These are phyloP conservation scores for Scheffersomyces titani DNA, from an alignment of 1,139 yeast species.

Conservation along the genomic window DNA sequence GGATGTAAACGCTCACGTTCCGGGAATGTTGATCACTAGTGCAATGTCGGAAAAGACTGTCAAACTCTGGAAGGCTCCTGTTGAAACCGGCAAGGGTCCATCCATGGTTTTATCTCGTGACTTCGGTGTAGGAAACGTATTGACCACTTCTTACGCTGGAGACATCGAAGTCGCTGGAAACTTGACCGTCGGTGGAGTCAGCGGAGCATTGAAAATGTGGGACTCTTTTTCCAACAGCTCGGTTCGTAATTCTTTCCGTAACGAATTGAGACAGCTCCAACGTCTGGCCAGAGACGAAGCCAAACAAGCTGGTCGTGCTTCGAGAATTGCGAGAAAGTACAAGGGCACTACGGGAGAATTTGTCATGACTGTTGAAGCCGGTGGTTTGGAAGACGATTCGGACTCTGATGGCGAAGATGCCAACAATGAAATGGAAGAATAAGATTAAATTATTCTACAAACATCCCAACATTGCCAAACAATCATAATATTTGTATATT, in stretches of 20 bases:
- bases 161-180: slow-evolving; percentile 87
- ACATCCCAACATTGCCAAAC: neutral
- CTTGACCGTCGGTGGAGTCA: slow-evolving; percentile 85
- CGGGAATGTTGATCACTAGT: slow-evolving; percentile 80
- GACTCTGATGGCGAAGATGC: slow-evolving; percentile 55
- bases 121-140: slow-evolving; percentile 89
- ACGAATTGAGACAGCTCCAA: slow-evolving; percentile 57
- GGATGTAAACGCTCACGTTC: slow-evolving; percentile 64
- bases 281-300: slow-evolving; percentile 60
- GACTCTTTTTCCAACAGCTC: slow-evolving; percentile 82
- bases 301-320: slow-evolving; percentile 53
- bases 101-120: slow-evolving; percentile 90
- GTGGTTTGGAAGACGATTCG: slow-evolving; percentile 57
- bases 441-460: slow-evolving; percentile 3
- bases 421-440: slow-evolving; percentile 21
- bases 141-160: slow-evolving; percentile 80
- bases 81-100: slow-evolving; percentile 55
- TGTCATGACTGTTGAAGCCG: slow-evolving; percentile 62
- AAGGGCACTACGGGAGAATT: slow-evolving; percentile 49
- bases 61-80: slow-evolving; percentile 82
- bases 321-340: slow-evolving; percentile 76
- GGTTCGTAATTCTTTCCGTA: slow-evolving; percentile 68
- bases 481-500: neutral
- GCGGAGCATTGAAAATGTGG: slow-evolving; percentile 87
- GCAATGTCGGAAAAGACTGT: slow-evolving; percentile 89